Percentiles rank a stretch among this genome's conserved stretches.
These are phyloP conservation scores for Chaetomium globosum DNA, from an alignment of 2,329 filamentous ascomycete species.

Conservation along the genomic window DNA sequence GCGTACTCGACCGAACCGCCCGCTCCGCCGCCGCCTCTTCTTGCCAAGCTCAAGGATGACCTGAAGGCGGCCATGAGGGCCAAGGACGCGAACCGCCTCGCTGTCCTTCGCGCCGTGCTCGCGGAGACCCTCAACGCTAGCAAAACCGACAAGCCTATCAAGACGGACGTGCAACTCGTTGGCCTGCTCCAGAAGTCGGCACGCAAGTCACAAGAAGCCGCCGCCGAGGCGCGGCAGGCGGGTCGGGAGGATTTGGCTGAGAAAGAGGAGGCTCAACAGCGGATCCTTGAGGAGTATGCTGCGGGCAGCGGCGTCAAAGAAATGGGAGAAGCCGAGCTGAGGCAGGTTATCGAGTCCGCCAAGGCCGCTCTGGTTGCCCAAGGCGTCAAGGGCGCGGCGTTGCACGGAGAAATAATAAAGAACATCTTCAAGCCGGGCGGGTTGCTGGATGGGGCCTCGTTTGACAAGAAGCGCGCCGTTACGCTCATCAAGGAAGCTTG, in stretches of 20 bases:
- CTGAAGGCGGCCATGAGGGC: constrained; percentile 67
- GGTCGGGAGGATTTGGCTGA: constrained; percentile 69
- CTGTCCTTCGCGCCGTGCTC: constrained; percentile 69
- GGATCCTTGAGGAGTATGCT: constrained; percentile 67
- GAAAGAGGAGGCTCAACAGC: constrained; percentile 68
- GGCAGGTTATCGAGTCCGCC: constrained; percentile 53
- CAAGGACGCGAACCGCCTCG: constrained; percentile 66
- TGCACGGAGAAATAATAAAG: constrained; percentile 66
- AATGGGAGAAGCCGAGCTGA: constrained; percentile 61
- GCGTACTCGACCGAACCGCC: constrained; percentile 44
- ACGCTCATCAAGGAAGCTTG: constrained; percentile 60
- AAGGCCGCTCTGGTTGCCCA: constrained; percentile 55
- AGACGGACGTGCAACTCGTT: constrained; percentile 70
- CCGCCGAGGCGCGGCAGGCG: constrained; percentile 64
- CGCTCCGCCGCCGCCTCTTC: constrained; percentile 52
- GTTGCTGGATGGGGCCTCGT: constrained; percentile 62
- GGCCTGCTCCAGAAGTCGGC: constrained; percentile 67
- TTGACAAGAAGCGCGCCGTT: constrained; percentile 64
- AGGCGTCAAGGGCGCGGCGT: constrained; percentile 49
- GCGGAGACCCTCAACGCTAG: constrained; percentile 73
- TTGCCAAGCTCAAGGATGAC: constrained; percentile 60
- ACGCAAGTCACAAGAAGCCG: constrained; percentile 59
- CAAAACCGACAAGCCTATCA: constrained; percentile 71
- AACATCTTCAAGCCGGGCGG: constrained; percentile 55
- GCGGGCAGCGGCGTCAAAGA: constrained; percentile 61